These are phyloP conservation scores for Globisporangium apiculatum DNA, from an alignment of 352 stramenopile genomes.

Conservation along the genomic window DNA sequence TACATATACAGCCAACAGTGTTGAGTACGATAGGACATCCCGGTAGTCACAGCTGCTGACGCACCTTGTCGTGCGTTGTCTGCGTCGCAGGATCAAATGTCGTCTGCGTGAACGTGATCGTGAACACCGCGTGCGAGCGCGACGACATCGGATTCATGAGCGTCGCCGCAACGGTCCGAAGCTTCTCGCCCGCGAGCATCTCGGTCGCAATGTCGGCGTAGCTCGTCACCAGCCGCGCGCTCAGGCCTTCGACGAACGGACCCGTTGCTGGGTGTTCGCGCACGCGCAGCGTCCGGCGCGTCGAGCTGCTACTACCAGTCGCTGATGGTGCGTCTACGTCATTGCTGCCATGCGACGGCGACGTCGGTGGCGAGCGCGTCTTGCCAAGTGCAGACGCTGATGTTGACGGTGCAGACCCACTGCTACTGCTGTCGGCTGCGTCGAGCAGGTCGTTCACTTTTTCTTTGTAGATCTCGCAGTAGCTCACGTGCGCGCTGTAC, in stretches of 20 bases:
- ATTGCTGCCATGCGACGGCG: constrained; percentile 8
- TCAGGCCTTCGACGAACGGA: constrained; percentile 80
- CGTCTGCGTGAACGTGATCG: constrained; percentile 88
- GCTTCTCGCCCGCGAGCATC: constrained; percentile 89
- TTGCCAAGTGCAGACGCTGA: constrained; percentile 7
- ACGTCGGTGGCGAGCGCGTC: constrained; percentile 19
- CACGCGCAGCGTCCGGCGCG: constrained; percentile 48
- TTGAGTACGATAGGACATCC: too few relatives aligned
- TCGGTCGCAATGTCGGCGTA: constrained; percentile 80
- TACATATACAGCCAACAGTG: not conserved
- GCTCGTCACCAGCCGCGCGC: constrained; percentile 49
- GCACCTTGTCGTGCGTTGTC: constrained; percentile 58
- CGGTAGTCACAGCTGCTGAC: not conserved
- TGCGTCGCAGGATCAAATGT: constrained; percentile 54
- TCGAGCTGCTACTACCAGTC: not conserved
- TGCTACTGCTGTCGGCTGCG: not conserved
- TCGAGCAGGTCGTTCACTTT: constrained; percentile 84
- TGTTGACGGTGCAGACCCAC: not conserved
- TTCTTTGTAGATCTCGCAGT: constrained; percentile 87
- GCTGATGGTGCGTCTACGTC: not conserved
- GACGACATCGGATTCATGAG: constrained; percentile 96
- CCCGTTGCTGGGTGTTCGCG: constrained; percentile 78
- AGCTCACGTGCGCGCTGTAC: constrained; percentile 59
- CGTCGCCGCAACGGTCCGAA: constrained; percentile 91
- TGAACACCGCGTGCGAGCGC: constrained; percentile 96